Conservation (phyloP, 495 filamentous ascomycete genomes). For the Podospora anserina region DNA sequence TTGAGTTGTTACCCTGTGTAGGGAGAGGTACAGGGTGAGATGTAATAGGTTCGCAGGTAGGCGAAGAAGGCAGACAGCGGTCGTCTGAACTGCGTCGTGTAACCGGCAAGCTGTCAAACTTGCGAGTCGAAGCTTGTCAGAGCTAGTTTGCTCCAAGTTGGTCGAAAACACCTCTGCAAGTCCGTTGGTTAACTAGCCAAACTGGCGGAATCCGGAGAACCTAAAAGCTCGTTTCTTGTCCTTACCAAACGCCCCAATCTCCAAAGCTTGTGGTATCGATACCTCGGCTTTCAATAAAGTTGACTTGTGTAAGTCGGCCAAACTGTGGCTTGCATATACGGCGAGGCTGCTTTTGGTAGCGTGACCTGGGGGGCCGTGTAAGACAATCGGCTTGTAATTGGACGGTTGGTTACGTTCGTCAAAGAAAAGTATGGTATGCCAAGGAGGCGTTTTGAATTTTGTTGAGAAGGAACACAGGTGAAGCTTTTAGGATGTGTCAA, state of each 20-base stretch:
- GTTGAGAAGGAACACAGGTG: neutral
- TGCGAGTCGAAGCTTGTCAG: neutral
- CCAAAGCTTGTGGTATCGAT: neutral
- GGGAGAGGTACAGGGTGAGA: neutral
- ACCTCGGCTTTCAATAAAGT: neutral
- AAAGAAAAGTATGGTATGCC: neutral
- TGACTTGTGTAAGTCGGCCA: neutral
- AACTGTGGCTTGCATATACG: neutral
- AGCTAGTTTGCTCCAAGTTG: neutral
- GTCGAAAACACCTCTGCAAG: neutral
- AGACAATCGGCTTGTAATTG: neutral
- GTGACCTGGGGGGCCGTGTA: neutral
- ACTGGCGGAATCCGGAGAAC: neutral
- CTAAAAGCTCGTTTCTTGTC: neutral
- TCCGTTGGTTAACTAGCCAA: neutral
- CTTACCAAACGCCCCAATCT: neutral
- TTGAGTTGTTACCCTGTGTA: slow-evolving; percentile 23
- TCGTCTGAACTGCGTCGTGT: neutral
- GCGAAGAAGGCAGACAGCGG: neutral
- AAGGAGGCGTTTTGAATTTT: neutral
- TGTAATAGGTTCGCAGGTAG: neutral
- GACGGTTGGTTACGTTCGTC: neutral
- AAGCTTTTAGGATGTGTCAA: neutral
- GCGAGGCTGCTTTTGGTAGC: neutral
- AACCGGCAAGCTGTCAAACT: neutral